Conservation (phyloP, 2,329 filamentous ascomycete genomes). For the Fusarium devonianum region DNA sequence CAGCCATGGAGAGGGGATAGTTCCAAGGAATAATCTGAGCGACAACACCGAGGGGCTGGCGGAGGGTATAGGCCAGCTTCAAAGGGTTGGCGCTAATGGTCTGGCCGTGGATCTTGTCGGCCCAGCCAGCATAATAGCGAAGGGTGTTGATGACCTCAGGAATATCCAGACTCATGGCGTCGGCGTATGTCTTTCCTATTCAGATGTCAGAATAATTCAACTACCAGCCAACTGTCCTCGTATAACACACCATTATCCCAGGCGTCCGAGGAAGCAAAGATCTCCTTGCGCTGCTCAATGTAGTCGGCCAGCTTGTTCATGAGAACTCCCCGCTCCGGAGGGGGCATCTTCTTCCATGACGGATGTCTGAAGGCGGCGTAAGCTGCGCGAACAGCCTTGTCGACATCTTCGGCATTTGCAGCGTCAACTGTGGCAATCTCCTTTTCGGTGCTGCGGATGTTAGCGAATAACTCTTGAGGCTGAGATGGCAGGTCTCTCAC, state of each 20-base stretch:
- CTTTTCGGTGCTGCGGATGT: constrained; percentile 42
- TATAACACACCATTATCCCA: constrained; percentile 62
- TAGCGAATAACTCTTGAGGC: no score
- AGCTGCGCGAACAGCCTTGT: constrained; percentile 53
- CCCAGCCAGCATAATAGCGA: constrained; percentile 70
- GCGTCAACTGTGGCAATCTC: constrained; percentile 42
- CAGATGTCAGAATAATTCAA: not conserved
- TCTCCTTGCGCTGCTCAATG: constrained; percentile 66
- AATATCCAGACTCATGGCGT: constrained; percentile 68
- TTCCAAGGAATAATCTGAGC: constrained; percentile 90
- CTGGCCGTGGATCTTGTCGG: constrained; percentile 85
- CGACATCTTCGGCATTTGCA: constrained; percentile 41
- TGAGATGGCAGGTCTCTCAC: constrained; percentile 32
- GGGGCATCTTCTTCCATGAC: constrained; percentile 71
- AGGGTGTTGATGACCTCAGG: constrained; percentile 48
- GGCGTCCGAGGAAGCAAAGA: constrained; percentile 64
- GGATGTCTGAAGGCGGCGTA: constrained; percentile 71
- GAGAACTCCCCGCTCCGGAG: constrained; percentile 69
- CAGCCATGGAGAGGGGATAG: constrained; percentile 79
- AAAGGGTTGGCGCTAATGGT: constrained; percentile 77
- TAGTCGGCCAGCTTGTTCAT: constrained; percentile 70
- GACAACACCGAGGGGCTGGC: constrained; percentile 67
- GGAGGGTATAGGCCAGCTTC: constrained; percentile 80
- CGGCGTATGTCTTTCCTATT: constrained; percentile 66
- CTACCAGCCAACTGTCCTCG: constrained; percentile 47